Evolutionary conservation across 176 grass and related monocot species (phyloP), one percentile per base, ranked within the genome.

Genomic region (Cenchrus purpureus): DNA sequence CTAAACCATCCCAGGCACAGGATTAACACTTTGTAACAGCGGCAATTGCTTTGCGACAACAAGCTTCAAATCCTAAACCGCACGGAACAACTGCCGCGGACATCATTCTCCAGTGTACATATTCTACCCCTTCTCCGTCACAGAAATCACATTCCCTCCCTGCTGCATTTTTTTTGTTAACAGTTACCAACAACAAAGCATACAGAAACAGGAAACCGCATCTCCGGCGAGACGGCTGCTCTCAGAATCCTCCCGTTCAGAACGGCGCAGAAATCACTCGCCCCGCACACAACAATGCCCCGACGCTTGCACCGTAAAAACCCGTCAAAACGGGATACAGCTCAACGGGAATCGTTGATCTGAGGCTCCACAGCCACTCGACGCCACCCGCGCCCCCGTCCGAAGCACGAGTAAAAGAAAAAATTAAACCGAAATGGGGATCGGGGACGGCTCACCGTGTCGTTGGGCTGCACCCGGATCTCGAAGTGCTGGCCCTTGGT

Each of bases 401-500:
- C 14, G 25, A 64, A 68, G 14, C 52, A 3, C 4, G 25, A 19
- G 54, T 1, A 16, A 67, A 44, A 45, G 15, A 31, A 48, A 19
- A 50, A 48, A 25, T 61, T 16, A 12, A 77, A 78, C 42, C 61
- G 32, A 59, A 79, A 78, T 56, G 77, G 44, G 69, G 79, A 71
- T 31, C 52, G 10, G 37, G 13, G 13, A 64, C 12, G 58, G 67
- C 85, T 87, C 90, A 98, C 96, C 34, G 88, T 92, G 89, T 98
- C 93, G 51, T 79, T 85, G 68, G 84, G 89, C 60, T 92, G 97
- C 60, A 94, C 89, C 59, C 86, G 86, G 81, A 98, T 98, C 88
- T 98, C 93, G 85, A 98, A 98, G 22, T 91, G 89, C 58, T 81
- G 79, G 61, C 97, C 97, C 90, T 92, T 98, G 77, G 95, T 91